phyloP scores from a whole-genome alignment of 352 stramenopile genomes.

The Bremia lactucae region DNA sequence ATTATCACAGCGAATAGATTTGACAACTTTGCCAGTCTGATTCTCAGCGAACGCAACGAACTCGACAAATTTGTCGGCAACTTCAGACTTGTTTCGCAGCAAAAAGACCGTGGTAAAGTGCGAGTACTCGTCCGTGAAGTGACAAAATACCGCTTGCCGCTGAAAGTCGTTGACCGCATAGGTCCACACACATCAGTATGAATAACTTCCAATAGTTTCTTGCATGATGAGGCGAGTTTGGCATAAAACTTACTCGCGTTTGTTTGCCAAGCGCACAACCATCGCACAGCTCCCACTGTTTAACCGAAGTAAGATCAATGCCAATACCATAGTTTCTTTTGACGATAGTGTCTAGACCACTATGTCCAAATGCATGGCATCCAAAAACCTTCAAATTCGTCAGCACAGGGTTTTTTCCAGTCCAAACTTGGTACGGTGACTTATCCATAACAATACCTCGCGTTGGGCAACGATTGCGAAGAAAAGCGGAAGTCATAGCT shows the following conservation, averaged over 20 bases:
- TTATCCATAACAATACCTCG: not conserved
- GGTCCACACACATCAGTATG: conserved; percentile 2
- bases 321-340: conserved; percentile 7
- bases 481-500: not conserved
- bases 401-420: not conserved
- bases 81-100: no score
- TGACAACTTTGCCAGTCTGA: no score
- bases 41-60: no score
- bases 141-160: no score
- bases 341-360: conserved; percentile 8
- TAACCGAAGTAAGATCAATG: conserved; percentile 1
- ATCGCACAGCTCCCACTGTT: not conserved
- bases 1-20: no score
- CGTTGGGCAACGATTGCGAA: conserved; percentile 3
- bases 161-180: conserved; percentile 5
- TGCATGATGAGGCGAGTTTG: not conserved
- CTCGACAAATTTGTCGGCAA: no score
- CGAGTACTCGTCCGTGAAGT: no score
- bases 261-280: not conserved
- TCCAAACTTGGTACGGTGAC: conserved; percentile 5
- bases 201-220: no score
- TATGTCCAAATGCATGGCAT: conserved; percentile 1
- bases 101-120: no score
- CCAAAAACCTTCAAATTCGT: conserved; percentile 1
- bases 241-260: not conserved